Evolutionary conservation across 441 rosid genomes (phyloP).

Genomic region (Gossypium aridum): DNA sequence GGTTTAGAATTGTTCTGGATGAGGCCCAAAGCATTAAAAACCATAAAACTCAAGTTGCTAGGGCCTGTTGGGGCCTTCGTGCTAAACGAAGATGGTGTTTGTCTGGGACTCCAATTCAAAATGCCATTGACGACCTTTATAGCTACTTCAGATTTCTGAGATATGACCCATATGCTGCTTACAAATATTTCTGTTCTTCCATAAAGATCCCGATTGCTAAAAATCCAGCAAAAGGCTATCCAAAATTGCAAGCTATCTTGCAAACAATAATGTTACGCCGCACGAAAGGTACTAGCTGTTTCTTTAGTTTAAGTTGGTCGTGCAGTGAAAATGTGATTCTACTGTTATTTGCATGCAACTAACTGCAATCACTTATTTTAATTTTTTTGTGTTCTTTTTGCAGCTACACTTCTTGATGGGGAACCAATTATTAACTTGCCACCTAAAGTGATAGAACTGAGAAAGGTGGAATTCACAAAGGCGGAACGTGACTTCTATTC

Average conservation of each 20-base stretch:
- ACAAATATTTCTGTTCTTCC: constrained; percentile 43
- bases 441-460: constrained; percentile 60
- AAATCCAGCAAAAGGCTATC: constrained; percentile 57
- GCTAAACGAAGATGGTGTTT: constrained; percentile 96
- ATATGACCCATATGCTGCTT: constrained; percentile 69
- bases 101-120: constrained; percentile 95
- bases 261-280: constrained; percentile 92
- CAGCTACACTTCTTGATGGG: constrained; percentile 79
- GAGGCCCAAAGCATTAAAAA: constrained; percentile 97
- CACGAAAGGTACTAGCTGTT: constrained; percentile 65
- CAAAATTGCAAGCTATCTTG: constrained; percentile 70
- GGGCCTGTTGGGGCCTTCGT: constrained; percentile 97
- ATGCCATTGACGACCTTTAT: constrained; percentile 86
- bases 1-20: constrained; percentile 91
- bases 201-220: constrained; percentile 65
- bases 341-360: constrained; percentile 2
- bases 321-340: neutral
- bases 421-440: constrained; percentile 74
- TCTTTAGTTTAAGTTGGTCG: neutral
- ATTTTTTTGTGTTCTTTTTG: constrained; percentile 12
- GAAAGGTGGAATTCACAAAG: constrained; percentile 69
- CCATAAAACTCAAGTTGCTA: constrained; percentile 84
- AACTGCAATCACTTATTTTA: constrained; percentile 7
- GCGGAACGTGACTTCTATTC: constrained; percentile 83
- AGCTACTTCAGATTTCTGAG: constrained; percentile 93